phyloP scores from a whole-genome alignment of 148 eudicot species.

The Amaranthus hypochondriacus region DNA sequence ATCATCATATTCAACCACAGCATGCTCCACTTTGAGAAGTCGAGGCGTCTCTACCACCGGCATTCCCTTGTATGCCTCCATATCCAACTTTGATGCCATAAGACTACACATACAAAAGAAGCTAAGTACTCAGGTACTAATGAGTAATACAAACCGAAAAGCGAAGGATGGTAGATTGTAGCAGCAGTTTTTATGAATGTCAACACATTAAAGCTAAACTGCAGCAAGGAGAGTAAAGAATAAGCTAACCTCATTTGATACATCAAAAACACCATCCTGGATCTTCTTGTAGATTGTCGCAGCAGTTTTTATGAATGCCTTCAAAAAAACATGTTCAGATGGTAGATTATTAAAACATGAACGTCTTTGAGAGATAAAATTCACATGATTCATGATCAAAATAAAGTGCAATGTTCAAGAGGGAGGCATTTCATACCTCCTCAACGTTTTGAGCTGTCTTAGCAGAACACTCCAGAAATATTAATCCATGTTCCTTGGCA shows the following conservation, averaged over 20 bases:
- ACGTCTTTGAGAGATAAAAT: too few relatives aligned
- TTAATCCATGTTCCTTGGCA: slow-evolving; percentile 68
- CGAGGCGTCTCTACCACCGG: slow-evolving; percentile 71
- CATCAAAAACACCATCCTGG: slow-evolving; percentile 66
- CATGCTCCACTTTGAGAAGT: slow-evolving; percentile 73
- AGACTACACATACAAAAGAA: slow-evolving; percentile 42
- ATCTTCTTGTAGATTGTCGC: slow-evolving; percentile 54
- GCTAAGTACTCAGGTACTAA: too few relatives aligned
- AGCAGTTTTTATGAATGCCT: slow-evolving; percentile 66
- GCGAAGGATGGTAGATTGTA: too few relatives aligned
- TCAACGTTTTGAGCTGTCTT: slow-evolving; percentile 72
- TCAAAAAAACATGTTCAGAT: neutral
- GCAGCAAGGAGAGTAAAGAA: too few relatives aligned
- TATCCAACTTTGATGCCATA: slow-evolving; percentile 91
- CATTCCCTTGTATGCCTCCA: slow-evolving; percentile 76
- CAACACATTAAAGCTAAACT: too few relatives aligned
- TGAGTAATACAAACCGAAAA: too few relatives aligned
- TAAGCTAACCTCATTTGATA: slow-evolving; percentile 55
- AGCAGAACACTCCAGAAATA: slow-evolving; percentile 72
- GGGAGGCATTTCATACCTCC: slow-evolving; percentile 33
- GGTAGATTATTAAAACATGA: too few relatives aligned
- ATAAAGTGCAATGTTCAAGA: too few relatives aligned
- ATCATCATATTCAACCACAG: slow-evolving; percentile 39
- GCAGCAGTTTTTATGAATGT: too few relatives aligned
- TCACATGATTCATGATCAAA: too few relatives aligned